Base-by-base conservation (phyloP, 2,329 filamentous ascomycete genomes). In the Penicillium frequentans region DNA sequence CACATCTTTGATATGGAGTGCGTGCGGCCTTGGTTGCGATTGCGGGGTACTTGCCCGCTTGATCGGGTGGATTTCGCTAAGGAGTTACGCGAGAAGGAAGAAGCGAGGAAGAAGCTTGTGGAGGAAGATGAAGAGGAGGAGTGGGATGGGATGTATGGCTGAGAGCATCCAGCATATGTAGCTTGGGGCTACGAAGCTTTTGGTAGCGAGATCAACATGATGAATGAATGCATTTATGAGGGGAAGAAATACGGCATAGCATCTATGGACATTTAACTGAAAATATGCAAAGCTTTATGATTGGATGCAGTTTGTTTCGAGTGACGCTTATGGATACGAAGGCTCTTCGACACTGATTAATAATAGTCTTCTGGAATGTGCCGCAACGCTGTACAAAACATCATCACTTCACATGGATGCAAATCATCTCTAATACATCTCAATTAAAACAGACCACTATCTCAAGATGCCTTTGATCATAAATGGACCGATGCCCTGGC, bases 1-100 rank as follows among this genome's bases (percentile, higher is more conserved):
- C 86, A 88, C 68, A 66, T 84, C 21, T 88, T 87, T 70, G 86
- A 88, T 72, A 70, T 88, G 26, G 85, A 88, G 64, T 88, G 86
- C 70, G 84, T 88, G 59, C 74, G 80, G 56, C 85, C 86, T 0
- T 88, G 86, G 86, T 71, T 88, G 60, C 81, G 86, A 62, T 75
- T 88, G 54, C 83, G 86, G 60, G 82, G 84, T 9, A 87, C 85
- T 21, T 88, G 85, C 72, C 85, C 85, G 19, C 75, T 88, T 48
- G 85, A 87, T 68, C 78, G 86, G 50, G 79, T 81, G 67, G 81
- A 83, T 68, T 76, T 88, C 57, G 74, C 83, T 19, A 85, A 86
- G 74, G 79, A 82, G 73, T 72, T 79, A 61, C 75, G 73, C 70
- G 82, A 76, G 68, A 81, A 70, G 73, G 77, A 63, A 73, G 83